A percentile compares a stretch with the other conserved stretches of the same genome.
These are phyloP conservation scores for Kwoniella sp. DNA, from an alignment of 768 basidiomycete species.

Conservation along the genomic window DNA sequence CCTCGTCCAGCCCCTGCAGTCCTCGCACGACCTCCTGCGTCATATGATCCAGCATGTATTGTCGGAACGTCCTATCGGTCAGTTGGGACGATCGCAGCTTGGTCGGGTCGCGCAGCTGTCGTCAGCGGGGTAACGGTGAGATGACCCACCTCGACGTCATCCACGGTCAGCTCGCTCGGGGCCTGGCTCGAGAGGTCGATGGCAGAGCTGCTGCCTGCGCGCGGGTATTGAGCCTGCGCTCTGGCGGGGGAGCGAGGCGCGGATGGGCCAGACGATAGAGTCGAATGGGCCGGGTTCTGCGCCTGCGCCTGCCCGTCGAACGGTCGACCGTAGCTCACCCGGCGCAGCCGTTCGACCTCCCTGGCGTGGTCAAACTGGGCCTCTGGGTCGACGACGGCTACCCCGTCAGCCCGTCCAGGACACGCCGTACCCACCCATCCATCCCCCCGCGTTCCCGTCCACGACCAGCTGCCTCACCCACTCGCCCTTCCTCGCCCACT, in stretches of 20 bases:
- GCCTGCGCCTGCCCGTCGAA: no score
- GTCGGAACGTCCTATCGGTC: conserved; percentile 38
- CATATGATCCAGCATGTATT: conserved; percentile 41
- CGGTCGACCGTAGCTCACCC: conserved; percentile 22
- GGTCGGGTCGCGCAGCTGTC: conserved; percentile 35
- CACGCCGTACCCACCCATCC: conserved; percentile 23
- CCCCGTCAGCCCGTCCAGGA: no score
- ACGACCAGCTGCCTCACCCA: conserved; percentile 36
- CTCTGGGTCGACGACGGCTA: conserved; percentile 36
- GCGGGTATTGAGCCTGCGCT: no score
- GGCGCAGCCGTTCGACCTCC: conserved; percentile 22
- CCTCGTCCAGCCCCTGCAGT: background rate
- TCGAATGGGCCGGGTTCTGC: no score
- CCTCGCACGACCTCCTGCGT: conserved; percentile 16
- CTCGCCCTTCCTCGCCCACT: conserved; percentile 27
- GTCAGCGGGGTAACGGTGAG: background rate
- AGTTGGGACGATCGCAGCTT: conserved; percentile 30
- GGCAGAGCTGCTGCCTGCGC: no score
- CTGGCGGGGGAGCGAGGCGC: no score
- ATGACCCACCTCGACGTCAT: conserved; percentile 16
- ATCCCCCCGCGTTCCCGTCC: conserved; percentile 32
- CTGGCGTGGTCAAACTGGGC: conserved; percentile 20
- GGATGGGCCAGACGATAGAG: no score
- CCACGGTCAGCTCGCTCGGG: conserved; percentile 16
- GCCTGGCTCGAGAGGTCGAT: conserved; percentile 21